Base-by-base conservation (phyloP, 2,329 filamentous ascomycete genomes). In the Sarocladium strictum region DNA sequence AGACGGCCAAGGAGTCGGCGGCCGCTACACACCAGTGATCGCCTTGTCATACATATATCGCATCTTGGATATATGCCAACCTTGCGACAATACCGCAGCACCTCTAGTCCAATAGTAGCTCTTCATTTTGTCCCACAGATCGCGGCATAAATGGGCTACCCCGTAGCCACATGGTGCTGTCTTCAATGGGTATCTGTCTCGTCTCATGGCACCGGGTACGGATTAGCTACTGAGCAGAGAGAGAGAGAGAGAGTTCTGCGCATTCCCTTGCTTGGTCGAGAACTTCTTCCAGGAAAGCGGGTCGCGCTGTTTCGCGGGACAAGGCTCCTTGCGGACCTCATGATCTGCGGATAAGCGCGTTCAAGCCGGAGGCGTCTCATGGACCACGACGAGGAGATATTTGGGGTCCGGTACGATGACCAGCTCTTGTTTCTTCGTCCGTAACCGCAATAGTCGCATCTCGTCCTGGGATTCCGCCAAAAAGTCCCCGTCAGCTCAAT, bases 361-460 rank as follows among this genome's bases (percentile, higher is more conserved):
- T 68, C 70, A 88, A 63, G 83, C 84, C 9, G 83, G 79, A 37
- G 87, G 85, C n/a, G 88, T 90, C 66, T 92, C 89, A 70, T 93
- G 89, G 55, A 93, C 81, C 35, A 91, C 86, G 54, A 92, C 83
- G 35, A 93, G 77, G 47, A 94, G 75, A 69, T 89, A 95, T 64
- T 89, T 91, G 38, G 80, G 65, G 67, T 93, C 89, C 68, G 88
- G 89, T 19, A 93, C 86, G 64, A 94, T 89, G 56, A 94, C 86
- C 58, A 94, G 73, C 69, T 95, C 90, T 62, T 91, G 87, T 69
- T 89, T 91, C 74, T 85, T 90, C n/a, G 89, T 93, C 60, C 90
- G 80, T 59, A 95, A 67, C 58, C 89, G 79, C 53, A 94, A 70
- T 49, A 94, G 74, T 70, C 86, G 90, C 58, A 92, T 71, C 65